A percentile compares a stretch with the other conserved stretches of the same genome.
Evolutionary conservation across 23 red algal genomes (phyloP).

Genomic region (Pyropia haitanensis): DNA sequence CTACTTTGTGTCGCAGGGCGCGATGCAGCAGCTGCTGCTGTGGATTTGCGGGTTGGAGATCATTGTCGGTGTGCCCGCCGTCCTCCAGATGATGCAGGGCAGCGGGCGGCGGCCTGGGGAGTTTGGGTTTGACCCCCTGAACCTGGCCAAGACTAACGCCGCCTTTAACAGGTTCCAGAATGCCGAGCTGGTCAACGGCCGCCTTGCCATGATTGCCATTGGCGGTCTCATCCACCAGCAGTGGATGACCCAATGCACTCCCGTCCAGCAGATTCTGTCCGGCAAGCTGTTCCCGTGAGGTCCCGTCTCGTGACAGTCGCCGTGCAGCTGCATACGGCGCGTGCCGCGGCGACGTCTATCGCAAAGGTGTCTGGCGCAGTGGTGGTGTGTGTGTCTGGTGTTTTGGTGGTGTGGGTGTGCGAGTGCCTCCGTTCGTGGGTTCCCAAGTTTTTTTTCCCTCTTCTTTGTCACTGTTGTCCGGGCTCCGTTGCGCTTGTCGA

Average conservation of each 20-base stretch:
- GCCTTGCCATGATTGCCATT: slow-evolving; percentile 83
- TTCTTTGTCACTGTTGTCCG: no score
- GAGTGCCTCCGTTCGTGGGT: no score
- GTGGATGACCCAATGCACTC: slow-evolving; percentile 45
- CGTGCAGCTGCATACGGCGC: no score
- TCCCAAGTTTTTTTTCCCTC: no score
- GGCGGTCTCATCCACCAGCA: slow-evolving; percentile 86
- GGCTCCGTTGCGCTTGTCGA: no score
- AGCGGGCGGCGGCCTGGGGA: slow-evolving; percentile 52
- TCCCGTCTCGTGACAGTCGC: background rate
- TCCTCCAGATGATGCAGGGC: slow-evolving; percentile 72
- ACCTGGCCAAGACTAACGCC: slow-evolving; percentile 44
- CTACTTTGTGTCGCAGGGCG: slow-evolving; percentile 76
- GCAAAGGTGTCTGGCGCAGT: no score
- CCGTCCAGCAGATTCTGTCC: slow-evolving; percentile 42
- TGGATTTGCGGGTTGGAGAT: slow-evolving; percentile 81
- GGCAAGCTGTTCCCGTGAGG: slow-evolving; percentile 62
- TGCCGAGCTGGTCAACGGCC: slow-evolving; percentile 70
- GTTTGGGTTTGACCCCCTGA: slow-evolving; percentile 82
- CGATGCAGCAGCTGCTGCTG: slow-evolving; percentile 78
- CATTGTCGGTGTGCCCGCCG: slow-evolving; percentile 67
- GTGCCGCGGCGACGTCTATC: no score
- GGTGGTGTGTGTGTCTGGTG: no score
- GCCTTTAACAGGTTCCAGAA: slow-evolving; percentile 48
- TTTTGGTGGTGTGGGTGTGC: no score